Evolutionary conservation across 495 filamentous ascomycete species (phyloP), one percentile per base, ranked within the genome.

Genomic region (Staphylotrichum longicolle): DNA sequence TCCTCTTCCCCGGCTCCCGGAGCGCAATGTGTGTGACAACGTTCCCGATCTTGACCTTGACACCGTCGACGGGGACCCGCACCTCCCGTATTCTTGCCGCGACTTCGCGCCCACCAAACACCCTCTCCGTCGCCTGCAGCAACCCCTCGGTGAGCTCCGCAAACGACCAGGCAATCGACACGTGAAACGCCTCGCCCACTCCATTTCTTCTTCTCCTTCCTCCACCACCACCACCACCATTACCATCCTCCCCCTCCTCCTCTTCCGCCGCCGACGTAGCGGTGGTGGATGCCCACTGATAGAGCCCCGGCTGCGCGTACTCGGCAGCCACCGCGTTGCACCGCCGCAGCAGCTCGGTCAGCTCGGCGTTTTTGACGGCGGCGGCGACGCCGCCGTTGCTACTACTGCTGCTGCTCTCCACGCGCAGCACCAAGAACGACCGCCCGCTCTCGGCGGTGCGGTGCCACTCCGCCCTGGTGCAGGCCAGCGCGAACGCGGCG

Each of bases 1-100:
- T 40, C 53, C 45, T 60, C 61, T 45, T 62, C 61, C 68, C 63
- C 48, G 64, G 57, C 47, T 59, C 66, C 30, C 68, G 69, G 27
- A 90, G 71, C 9, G 73, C 65, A 4, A 88, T 75, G 63, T 78
- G 81, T 20, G 82, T 82, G 8, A 93, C 82, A 15, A 82, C 73
- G 64, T 92, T 93, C 4, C 91, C 91, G 69, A 92, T 84, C 75
- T 91, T 94, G 20, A 78, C 84, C 76, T 93, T 95, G 60, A 90
- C 68, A 3, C 75, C 77, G 11, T 74, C 64, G 27, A 87, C 79
- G 4, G 49, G 60, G 30, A 88, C 66, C 7, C 60, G 59, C 47
- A 82, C 65, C 8, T 58, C 55, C 14, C 61, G 50, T 1, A 76
- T 56, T 4, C 57, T 65, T 8, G 62, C 63, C 20, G 51, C 53